Evolutionary conservation across 352 stramenopile species (phyloP), one percentile per base, ranked within the genome.

Genomic region (Phytophthora tubulina): DNA sequence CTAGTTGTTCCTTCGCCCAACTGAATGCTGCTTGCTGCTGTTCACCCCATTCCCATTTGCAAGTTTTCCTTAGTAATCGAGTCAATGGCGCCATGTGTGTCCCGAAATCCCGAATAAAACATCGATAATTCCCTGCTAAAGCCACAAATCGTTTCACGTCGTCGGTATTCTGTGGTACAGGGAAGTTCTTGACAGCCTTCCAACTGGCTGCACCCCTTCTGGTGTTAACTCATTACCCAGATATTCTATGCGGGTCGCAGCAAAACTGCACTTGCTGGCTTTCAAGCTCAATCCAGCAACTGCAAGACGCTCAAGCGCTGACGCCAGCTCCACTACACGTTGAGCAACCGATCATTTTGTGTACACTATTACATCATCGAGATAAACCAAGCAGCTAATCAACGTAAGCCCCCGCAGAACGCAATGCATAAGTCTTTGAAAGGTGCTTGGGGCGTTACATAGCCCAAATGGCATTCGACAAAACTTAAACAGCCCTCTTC

Each of bases 351-450:
- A 17, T 0, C 70, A 66, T 21, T 76, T 73, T 1, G 62, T 69
- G 39, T 66, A 76, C 4, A 81, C 44, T 0, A 81, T 44, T 4
- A 81, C 64, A 32, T 78, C 74, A 41, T 81, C 66, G 0, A 76
- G 27, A 11, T 73, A 78, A 0, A 81, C 61, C 0, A 78, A 11
- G 15, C 70, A 78, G 9, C 57, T 66, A 6, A 68, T 41, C 64
- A 57, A 77, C 11, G 65, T 58, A 6, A 80, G 17, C 3, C 64
- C 57, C 0, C 73, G 50, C 6, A 80, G 32, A 1, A 70, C 59
- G 33, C 56, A 72, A 15, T 80, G 49, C 63, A 80, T 80, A 2
- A 76, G 27, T 9, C 58, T n/a, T 14, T 80, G 60, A 36, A 80
- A 77, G 2, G 61, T 80, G 13, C 48, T 56, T 0, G 72, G 62